Percentiles rank a stretch among this genome's conserved stretches.
phyloP scores from a whole-genome alignment of 768 basidiomycete species.

The Amanita phalloides region DNA sequence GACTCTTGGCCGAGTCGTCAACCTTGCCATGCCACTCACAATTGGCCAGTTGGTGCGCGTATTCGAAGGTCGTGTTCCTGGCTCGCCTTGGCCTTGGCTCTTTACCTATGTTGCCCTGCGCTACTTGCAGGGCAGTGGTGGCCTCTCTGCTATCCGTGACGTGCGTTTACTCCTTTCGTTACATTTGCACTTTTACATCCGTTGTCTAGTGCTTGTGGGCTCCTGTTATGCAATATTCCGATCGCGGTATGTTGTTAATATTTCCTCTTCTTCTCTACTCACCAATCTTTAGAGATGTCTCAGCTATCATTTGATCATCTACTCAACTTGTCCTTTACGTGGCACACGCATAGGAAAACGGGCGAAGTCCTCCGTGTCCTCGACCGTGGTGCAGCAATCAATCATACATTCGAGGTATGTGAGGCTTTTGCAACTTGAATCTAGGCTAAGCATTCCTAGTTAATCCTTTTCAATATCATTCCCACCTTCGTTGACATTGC shows the following conservation, averaged over 20 bases:
- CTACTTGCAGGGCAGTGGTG: slow-evolving; percentile 69
- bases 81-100: slow-evolving; percentile 60
- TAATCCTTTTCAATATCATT: slow-evolving; percentile 73
- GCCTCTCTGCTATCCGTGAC: slow-evolving; percentile 58
- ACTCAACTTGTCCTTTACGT: slow-evolving; percentile 76
- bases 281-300: slow-evolving; percentile 56
- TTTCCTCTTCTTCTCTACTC: not conserved
- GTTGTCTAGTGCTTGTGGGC: slow-evolving; percentile 56
- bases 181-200: not conserved
- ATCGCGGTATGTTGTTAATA: slow-evolving; percentile 36
- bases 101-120: slow-evolving; percentile 58
- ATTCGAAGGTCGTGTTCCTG: slow-evolving; percentile 34
- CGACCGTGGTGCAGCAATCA: slow-evolving; percentile 79
- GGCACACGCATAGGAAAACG: slow-evolving; percentile 75
- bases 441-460: slow-evolving; percentile 22
- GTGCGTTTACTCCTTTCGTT: slow-evolving; percentile 17
- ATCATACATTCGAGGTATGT: slow-evolving; percentile 61
- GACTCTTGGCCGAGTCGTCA: slow-evolving; percentile 66
- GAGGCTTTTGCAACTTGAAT: not conserved
- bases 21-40: slow-evolving; percentile 57
- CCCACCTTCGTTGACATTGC: slow-evolving; percentile 77
- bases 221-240: slow-evolving; percentile 85
- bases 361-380: slow-evolving; percentile 79
- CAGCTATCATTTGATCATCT: slow-evolving; percentile 80
- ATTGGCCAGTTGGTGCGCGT: slow-evolving; percentile 55